These are phyloP conservation scores for Musa acuminata DNA, from an alignment of 176 grass and related monocot species.

Conservation along the genomic window DNA sequence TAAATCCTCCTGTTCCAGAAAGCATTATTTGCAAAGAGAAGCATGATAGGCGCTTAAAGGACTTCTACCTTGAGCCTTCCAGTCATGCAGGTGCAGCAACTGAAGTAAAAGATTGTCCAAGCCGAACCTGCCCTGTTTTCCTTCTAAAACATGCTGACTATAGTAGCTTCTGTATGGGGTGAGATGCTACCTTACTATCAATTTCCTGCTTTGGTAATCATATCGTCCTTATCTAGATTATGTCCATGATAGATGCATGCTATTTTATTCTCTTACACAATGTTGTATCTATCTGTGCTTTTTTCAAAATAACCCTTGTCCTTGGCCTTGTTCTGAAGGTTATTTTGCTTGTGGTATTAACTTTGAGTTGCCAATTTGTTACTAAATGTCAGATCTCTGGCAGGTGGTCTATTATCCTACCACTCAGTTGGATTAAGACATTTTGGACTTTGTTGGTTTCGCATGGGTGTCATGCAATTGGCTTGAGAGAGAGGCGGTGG, in stretches of 20 bases:
- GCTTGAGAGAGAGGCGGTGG: constrained; percentile 80
- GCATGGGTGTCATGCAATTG: constrained; percentile 51
- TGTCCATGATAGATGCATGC: neutral
- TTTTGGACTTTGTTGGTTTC: constrained; percentile 78
- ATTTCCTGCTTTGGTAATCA: neutral
- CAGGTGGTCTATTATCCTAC: constrained; percentile 86
- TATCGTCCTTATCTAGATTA: neutral
- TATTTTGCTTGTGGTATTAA: neutral
- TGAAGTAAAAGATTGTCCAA: constrained; percentile 41
- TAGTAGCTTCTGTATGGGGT: constrained; percentile 21
- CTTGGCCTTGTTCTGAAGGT: neutral
- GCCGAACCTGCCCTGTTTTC: constrained; percentile 44
- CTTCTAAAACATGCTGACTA: constrained; percentile 62
- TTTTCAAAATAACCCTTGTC: neutral
- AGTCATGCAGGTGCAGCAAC: constrained; percentile 24
- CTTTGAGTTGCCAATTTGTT: neutral
- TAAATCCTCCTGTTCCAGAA: constrained; percentile 51
- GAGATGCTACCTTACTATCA: constrained; percentile 10
- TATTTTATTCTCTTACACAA: neutral
- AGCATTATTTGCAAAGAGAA: constrained; percentile 55
- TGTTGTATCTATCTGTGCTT: neutral
- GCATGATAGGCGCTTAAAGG: constrained; percentile 41
- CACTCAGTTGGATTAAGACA: constrained; percentile 67
- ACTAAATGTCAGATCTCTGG: constrained; percentile 18
- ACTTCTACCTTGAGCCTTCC: constrained; percentile 51